A percentile compares a stretch with the other conserved stretches of the same genome.
Evolutionary conservation across 495 filamentous ascomycete species (phyloP).

Genomic region (Xylona heveae): DNA sequence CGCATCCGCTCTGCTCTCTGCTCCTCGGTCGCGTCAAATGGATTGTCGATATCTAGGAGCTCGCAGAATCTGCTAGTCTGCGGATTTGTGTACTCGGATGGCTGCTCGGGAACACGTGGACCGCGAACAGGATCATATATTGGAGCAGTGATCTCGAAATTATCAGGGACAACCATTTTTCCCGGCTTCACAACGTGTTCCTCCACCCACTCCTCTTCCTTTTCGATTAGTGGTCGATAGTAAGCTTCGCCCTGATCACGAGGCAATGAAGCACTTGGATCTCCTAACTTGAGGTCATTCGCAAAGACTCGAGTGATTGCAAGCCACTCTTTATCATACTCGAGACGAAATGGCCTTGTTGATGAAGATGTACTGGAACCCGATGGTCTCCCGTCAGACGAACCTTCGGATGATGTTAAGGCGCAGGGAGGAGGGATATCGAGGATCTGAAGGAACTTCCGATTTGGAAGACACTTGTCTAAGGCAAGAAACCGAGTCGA

Average conservation of each 20-base stretch:
- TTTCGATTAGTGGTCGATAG: constrained; percentile 40
- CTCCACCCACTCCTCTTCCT: constrained; percentile 53
- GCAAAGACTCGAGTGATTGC: constrained; percentile 74
- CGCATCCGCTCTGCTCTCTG: constrained; percentile 33
- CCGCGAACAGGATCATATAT: constrained; percentile 27
- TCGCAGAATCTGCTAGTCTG: constrained; percentile 65
- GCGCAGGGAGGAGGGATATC: constrained; percentile 27
- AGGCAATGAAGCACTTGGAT: constrained; percentile 23
- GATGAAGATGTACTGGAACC: constrained; percentile 3
- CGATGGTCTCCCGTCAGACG: background rate
- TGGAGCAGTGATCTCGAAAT: constrained; percentile 61
- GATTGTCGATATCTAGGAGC: constrained; percentile 53
- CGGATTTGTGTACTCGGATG: constrained; percentile 58
- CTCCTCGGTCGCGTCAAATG: constrained; percentile 48
- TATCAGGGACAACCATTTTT: constrained; percentile 44
- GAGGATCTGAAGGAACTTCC: constrained; percentile 64
- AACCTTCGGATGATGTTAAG: background rate
- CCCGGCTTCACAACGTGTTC: constrained; percentile 38
- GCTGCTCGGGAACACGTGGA: constrained; percentile 20
- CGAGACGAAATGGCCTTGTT: constrained; percentile 24
- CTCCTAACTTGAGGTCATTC: constrained; percentile 32
- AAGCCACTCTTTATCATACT: constrained; percentile 89
- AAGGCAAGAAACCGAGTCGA: constrained; percentile 72
- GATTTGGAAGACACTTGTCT: constrained; percentile 62
- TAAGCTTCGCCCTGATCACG: constrained; percentile 35